Percentiles rank a stretch among this genome's conserved stretches.
Conservation (phyloP, 2,329 filamentous ascomycete species). For the Ceratocystis variospora region DNA sequence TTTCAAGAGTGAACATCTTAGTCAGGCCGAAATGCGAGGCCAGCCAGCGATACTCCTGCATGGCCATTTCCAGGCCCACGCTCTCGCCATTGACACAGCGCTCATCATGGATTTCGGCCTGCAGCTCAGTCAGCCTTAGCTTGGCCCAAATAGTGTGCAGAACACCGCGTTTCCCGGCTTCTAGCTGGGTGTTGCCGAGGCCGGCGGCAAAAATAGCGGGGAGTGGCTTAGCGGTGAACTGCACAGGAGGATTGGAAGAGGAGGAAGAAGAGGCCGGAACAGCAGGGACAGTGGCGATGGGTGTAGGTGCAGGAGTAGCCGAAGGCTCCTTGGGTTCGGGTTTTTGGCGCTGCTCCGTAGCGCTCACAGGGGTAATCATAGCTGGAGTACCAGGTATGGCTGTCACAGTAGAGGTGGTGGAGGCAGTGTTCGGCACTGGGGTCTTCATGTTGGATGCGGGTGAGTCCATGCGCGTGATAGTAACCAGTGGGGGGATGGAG, state of each 20-base stretch:
- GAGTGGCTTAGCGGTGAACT: conserved; percentile 56
- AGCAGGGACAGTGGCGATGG: background rate
- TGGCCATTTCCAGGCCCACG: conserved; percentile 68
- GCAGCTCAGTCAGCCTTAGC: conserved; percentile 59
- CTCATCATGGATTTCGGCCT: conserved; percentile 64
- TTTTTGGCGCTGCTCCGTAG: conserved; percentile 23
- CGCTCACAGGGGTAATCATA: conserved; percentile 16
- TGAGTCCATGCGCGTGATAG: conserved; percentile 37
- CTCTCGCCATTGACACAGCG: conserved; percentile 63
- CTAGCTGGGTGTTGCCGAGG: conserved; percentile 47
- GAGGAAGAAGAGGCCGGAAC: no score
- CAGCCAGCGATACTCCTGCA: conserved; percentile 76
- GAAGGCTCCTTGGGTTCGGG: background rate
- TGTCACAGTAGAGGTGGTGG: conserved; percentile 8
- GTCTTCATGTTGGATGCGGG: conserved; percentile 14
- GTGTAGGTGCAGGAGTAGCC: background rate
- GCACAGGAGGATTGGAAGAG: background rate
- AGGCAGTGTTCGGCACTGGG: conserved; percentile 1
- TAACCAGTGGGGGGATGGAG: conserved; percentile 57
- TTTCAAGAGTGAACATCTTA: conserved; percentile 21
- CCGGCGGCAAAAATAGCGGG: conserved; percentile 76
- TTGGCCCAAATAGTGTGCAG: conserved; percentile 86
- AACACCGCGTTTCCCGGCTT: conserved; percentile 62
- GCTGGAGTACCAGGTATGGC: conserved; percentile 6
- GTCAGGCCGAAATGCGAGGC: conserved; percentile 60